Evolutionary conservation across 2,329 filamentous ascomycete genomes (phyloP).

Genomic region (Arthrobotrys pseudoclavata): DNA sequence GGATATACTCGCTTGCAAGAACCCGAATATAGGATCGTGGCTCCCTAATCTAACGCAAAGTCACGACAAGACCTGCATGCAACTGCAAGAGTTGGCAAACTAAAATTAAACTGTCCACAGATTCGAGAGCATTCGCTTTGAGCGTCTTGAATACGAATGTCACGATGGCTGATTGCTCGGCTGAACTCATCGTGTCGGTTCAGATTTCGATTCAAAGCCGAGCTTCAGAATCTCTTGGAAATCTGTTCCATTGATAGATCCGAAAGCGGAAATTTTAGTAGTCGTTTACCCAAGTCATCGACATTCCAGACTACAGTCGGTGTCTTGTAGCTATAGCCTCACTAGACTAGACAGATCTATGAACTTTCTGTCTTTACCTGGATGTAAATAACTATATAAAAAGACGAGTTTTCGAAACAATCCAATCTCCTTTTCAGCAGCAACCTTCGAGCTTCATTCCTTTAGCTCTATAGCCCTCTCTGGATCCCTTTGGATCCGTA

Average conservation of each 20-base stretch:
- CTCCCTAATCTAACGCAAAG: neutral
- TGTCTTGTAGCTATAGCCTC: neutral
- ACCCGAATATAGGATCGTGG: constrained; percentile 2
- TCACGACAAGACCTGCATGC: neutral
- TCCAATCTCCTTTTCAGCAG: neutral
- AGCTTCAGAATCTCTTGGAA: neutral
- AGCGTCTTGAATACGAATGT: constrained; percentile 3
- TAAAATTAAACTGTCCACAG: neutral
- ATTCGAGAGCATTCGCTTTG: neutral
- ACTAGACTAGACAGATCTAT: neutral
- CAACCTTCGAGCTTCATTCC: neutral
- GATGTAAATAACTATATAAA: neutral
- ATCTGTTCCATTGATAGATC: neutral
- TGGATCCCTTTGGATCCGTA: neutral
- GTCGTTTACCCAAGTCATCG: neutral
- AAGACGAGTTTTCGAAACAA: neutral
- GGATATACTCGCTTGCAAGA: neutral
- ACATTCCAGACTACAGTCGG: neutral
- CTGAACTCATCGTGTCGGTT: neutral
- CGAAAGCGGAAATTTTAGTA: neutral
- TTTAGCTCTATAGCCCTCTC: constrained; percentile 1
- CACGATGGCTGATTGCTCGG: neutral
- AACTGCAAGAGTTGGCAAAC: neutral
- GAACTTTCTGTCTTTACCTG: neutral
- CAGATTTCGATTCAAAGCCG: neutral